Base-by-base conservation (phyloP, 768 basidiomycete genomes). In the Naganishia vishniacii region DNA sequence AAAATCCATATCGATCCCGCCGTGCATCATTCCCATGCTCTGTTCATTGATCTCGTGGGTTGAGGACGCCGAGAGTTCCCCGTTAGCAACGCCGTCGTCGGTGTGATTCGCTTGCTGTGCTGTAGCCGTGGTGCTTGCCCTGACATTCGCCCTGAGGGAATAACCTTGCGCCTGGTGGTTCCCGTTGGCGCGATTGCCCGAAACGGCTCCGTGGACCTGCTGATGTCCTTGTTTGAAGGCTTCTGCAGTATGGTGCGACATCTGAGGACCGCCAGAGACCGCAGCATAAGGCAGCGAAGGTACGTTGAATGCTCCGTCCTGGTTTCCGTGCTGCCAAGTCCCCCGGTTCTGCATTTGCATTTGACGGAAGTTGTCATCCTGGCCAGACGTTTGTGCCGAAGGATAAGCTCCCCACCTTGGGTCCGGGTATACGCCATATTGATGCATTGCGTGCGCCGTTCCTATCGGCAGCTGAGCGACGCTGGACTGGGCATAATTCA, bases 21-120 rank as follows among this genome's bases (percentile, higher is more conserved):
- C 60, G 48, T 45, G 61, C 65, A 66, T 66, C 65, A 66, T 66
- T 1, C 65, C 47, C 64, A 65, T 65, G 26, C 60, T 40, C 46
- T 51, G 60, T 46, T 60, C 59, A 47, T 49, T 48, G 28, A 66
- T 20, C 48, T 61, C 59, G 48, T 63, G 62, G 28, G 34, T 34
- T 11, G 65, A 61, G 16, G 62, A 26, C 34, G 59, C 49, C 9
- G 48, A 42, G 16, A 44, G 48, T 48, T 53, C 37, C 4, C 59
- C 59, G 25, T 60, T 63, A 3, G 16, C n/a, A 1, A 20, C 18
- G n/a, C 28, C 48, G 18, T 28, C 44, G 25, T 64, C 42, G 18
- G 48, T 11, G 23, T 49, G 1, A 26, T n/a, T 40, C 7, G 42
- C 20, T 47, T 34, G 31, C 34, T 32, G 56, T 23, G 12, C 6